Percentiles rank a stretch among this genome's conserved stretches.
These are phyloP conservation scores for Colletotrichum tabaci DNA, from an alignment of 2,329 filamentous ascomycete species.

Conservation along the genomic window DNA sequence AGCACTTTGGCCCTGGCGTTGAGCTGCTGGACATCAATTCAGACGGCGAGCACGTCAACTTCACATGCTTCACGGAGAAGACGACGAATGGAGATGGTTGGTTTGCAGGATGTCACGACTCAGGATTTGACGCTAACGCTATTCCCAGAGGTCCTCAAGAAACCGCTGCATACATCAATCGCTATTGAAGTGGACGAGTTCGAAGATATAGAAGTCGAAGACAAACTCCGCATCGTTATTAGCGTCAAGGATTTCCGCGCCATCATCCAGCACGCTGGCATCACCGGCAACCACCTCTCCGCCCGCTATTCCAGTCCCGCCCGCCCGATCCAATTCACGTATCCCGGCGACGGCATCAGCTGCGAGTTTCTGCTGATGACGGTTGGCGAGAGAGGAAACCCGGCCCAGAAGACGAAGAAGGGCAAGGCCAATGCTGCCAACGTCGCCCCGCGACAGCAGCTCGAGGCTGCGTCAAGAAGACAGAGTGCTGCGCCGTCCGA, in stretches of 20 bases:
- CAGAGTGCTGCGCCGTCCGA: conserved; percentile 58
- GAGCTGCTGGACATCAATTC: conserved; percentile 86
- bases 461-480: conserved; percentile 65
- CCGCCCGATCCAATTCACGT: conserved; percentile 80
- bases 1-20: conserved; percentile 85
- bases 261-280: conserved; percentile 82
- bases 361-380: conserved; percentile 90
- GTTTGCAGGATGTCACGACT: conserved; percentile 33
- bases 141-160: conserved; percentile 78
- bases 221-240: conserved; percentile 84
- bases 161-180: conserved; percentile 85
- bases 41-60: conserved; percentile 80
- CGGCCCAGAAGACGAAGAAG: conserved; percentile 64
- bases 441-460: conserved; percentile 56
- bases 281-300: conserved; percentile 75
- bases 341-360: conserved; percentile 76
- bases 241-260: conserved; percentile 88
- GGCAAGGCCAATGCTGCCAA: conserved; percentile 56
- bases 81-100: conserved; percentile 72
- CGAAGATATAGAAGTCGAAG: conserved; percentile 80
- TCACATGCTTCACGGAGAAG: conserved; percentile 88
- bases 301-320: conserved; percentile 80
- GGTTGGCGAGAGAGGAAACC: conserved; percentile 74
- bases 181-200: conserved; percentile 84
- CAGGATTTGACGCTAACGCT: conserved; percentile 38